Conservation (phyloP, 2,329 filamentous ascomycete species). For the Pseudogymnoascus sp. region DNA sequence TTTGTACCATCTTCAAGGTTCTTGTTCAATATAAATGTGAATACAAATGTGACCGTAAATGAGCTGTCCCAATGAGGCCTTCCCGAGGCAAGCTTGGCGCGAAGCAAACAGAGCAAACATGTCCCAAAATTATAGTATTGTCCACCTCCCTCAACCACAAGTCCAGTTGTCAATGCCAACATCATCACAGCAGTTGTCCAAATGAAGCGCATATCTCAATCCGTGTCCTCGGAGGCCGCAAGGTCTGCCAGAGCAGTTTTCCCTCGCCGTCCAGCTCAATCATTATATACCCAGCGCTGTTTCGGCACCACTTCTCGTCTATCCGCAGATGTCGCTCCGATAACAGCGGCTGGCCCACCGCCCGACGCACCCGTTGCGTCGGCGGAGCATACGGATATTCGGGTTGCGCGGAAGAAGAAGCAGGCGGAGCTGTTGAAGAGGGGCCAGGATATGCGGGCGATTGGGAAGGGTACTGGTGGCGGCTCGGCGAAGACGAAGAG, state of each 20-base stretch:
- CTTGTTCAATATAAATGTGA: background rate
- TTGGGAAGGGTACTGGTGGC: slow-evolving; percentile 30
- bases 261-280: background rate
- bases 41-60: background rate
- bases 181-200: slow-evolving; percentile 1
- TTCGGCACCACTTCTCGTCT: slow-evolving; percentile 22
- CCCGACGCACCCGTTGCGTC: slow-evolving; percentile 45
- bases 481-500: slow-evolving; percentile 49
- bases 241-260: slow-evolving; percentile 13
- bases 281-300: slow-evolving; percentile 15
- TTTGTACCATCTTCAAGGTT: background rate
- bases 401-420: slow-evolving; percentile 43
- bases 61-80: background rate
- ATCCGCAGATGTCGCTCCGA: slow-evolving; percentile 31
- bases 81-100: background rate
- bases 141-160: background rate
- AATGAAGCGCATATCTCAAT: slow-evolving; percentile 27
- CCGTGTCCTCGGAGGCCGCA: slow-evolving; percentile 9
- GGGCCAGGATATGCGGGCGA: slow-evolving; percentile 40
- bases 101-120: slow-evolving; percentile 8
- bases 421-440: slow-evolving; percentile 49
- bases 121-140: background rate
- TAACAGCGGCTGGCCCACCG: slow-evolving; percentile 51
- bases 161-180: background rate
- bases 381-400: slow-evolving; percentile 29